Percentiles rank a stretch among this genome's conserved stretches.
Conservation (phyloP, 2,329 filamentous ascomycete species). For the Talaromyces amestolkiae region DNA sequence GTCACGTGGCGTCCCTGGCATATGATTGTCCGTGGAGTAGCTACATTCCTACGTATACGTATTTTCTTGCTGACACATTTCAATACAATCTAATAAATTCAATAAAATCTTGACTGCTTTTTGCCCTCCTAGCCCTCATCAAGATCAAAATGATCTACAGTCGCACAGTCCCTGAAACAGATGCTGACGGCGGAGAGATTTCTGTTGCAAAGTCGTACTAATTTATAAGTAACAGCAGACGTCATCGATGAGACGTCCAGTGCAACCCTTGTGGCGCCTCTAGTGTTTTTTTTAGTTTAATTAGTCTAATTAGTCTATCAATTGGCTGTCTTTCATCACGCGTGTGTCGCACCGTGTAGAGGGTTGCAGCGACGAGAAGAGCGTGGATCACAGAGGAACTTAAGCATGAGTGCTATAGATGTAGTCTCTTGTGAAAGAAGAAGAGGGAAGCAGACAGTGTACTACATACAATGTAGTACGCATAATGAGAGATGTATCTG, state of each 20-base stretch:
- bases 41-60: too few species aligned
- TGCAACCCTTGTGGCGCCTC: neutral
- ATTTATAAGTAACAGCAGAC: neutral
- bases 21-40: neutral
- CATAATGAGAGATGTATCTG: neutral
- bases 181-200: neutral
- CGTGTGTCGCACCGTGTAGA: neutral
- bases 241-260: neutral
- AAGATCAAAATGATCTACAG: neutral
- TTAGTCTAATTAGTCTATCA: neutral
- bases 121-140: neutral
- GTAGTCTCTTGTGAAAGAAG: too few species aligned
- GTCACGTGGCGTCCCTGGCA: constrained; percentile 2
- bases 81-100: neutral
- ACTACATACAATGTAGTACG: too few species aligned
- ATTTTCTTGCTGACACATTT: neutral
- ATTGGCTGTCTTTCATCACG: neutral
- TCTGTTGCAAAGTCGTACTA: neutral
- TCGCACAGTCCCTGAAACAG: neutral
- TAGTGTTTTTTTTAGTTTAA: neutral
- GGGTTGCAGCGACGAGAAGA: neutral
- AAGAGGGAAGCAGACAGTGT: too few species aligned
- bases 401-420: too few species aligned
- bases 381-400: neutral
- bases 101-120: neutral